Base-by-base conservation (phyloP, 2,329 filamentous ascomycete species). In the Penicillium sclerotiorum region DNA sequence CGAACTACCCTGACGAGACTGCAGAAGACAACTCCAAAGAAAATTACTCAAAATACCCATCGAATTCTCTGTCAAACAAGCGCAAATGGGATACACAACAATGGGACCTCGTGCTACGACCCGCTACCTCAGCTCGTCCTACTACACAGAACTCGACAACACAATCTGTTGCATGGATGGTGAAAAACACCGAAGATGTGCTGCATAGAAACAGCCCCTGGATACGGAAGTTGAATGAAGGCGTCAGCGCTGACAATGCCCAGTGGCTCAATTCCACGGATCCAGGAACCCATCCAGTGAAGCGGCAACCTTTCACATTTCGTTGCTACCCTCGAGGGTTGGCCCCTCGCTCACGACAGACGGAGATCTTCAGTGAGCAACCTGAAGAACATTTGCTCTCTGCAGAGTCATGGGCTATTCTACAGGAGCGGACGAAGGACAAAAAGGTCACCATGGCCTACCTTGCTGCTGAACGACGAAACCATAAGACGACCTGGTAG, bases 361-460 rank as follows among this genome's bases (percentile, higher is more conserved):
- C 52, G 20, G 37, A 52, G 5, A 53, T 63, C 12, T 60, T 64
- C 27, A 15, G 46, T 4, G 50, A 55, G 21, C 60, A 61, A 27
- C 28, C 42, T 4, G 55, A 46, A 27, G 62, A 64, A 40, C 17
- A 46, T 18, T 40, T 58, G 5, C 25, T 58, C 5, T 39, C 45
- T 1, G 22, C 33, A 8, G 25, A 48, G 2, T 33, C 55, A 12
- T 63, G 60, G 61, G 8, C 47, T 11, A 38, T 18, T 12, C 46
- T 62, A n/a, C n/a, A 43, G 4, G 11, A 46, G 15, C 21, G 5
- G 1, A 35, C 46, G 21, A 30, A 40, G 22, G 39, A 44, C 6
- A 49, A 44, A 20, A 23, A 18, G 11, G 35, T 56, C 4, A 59
- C 57, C 2, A 46, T 59, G 49, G 28, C 17, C 7, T 53, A 48